Percentiles rank a stretch among this genome's conserved stretches.
Evolutionary conservation across 805 yeast genomes (phyloP).

Genomic region (Spathaspora girioi): DNA sequence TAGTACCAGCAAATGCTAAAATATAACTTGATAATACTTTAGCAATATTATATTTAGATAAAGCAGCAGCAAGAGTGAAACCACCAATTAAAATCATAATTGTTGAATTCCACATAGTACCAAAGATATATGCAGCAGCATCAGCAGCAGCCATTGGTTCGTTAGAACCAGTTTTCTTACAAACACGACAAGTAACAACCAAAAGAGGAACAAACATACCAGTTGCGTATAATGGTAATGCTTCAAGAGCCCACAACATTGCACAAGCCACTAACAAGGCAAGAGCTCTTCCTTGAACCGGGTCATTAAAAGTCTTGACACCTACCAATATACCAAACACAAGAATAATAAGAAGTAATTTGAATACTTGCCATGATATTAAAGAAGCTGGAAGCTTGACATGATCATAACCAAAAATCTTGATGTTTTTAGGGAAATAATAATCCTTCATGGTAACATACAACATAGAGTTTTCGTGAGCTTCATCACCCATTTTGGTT

Average conservation of each 20-base stretch:
- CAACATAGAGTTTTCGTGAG: conserved; percentile 13
- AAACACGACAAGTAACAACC: conserved; percentile 44
- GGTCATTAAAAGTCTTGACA: conserved; percentile 58
- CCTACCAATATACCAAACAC: conserved; percentile 51
- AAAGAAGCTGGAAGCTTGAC: conserved; percentile 44
- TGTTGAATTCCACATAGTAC: conserved; percentile 94
- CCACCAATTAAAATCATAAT: conserved; percentile 90
- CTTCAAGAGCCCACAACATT: conserved; percentile 51
- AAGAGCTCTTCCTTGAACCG: conserved; percentile 67
- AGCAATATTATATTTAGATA: conserved; percentile 88
- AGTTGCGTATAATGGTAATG: conserved; percentile 48
- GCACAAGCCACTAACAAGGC: conserved; percentile 59
- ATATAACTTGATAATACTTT: conserved; percentile 79
- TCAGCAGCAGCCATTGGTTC: conserved; percentile 56
- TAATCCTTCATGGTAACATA: conserved; percentile 15
- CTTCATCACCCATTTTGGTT: conserved; percentile 26
- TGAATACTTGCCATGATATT: conserved; percentile 45
- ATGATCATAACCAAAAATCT: conserved; percentile 10
- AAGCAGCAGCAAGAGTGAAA: conserved; percentile 89
- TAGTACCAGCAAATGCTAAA: conserved; percentile 78
- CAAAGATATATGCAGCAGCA: conserved; percentile 75
- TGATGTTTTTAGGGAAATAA: conserved; percentile 17
- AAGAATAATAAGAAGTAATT: conserved; percentile 44
- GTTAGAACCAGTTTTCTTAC: conserved; percentile 41
- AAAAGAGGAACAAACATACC: conserved; percentile 47